Conservation (phyloP, 331 rosid genomes). For the Quercus phellos region DNA sequence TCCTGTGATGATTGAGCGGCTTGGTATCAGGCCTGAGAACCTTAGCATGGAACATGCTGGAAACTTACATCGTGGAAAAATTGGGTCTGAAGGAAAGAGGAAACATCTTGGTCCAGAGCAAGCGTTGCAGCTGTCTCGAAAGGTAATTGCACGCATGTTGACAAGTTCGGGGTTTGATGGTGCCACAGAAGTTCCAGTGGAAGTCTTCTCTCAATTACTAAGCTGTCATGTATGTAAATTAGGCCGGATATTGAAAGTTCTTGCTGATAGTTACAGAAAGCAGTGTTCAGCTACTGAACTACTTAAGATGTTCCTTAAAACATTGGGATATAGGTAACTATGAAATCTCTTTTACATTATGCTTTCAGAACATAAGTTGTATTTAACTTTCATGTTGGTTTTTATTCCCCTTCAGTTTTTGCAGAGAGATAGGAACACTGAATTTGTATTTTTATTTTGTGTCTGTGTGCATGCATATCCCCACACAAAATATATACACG, state of each 20-base stretch:
- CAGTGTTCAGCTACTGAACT: slow-evolving; percentile 80
- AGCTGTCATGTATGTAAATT: slow-evolving; percentile 57
- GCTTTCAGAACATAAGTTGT: not conserved
- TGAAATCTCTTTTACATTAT: not conserved
- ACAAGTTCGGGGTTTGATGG: slow-evolving; percentile 66
- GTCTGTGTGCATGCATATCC: not conserved
- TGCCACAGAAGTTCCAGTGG: slow-evolving; percentile 72
- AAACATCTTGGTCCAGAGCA: slow-evolving; percentile 59
- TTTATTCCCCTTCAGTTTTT: not conserved
- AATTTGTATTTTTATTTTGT: not conserved
- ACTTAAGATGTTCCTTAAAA: slow-evolving; percentile 83
- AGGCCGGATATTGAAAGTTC: slow-evolving; percentile 66
- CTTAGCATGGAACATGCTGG: slow-evolving; percentile 59
- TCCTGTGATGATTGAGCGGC: slow-evolving; percentile 79
- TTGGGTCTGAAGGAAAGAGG: slow-evolving; percentile 49
- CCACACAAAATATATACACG: not conserved
- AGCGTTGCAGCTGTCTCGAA: slow-evolving; percentile 55
- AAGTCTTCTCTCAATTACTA: slow-evolving; percentile 71
- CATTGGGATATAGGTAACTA: slow-evolving; percentile 68
- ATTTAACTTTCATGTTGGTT: not conserved
- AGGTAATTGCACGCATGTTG: slow-evolving; percentile 61
- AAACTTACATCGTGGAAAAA: slow-evolving; percentile 40
- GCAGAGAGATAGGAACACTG: not conserved
- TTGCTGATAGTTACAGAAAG: slow-evolving; percentile 76
- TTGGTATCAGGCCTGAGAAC: slow-evolving; percentile 64